Evolutionary conservation across 371 early-diverging fungal genomes (phyloP), one percentile per base, ranked within the genome.

Genomic region (Mucor saturninus): DNA sequence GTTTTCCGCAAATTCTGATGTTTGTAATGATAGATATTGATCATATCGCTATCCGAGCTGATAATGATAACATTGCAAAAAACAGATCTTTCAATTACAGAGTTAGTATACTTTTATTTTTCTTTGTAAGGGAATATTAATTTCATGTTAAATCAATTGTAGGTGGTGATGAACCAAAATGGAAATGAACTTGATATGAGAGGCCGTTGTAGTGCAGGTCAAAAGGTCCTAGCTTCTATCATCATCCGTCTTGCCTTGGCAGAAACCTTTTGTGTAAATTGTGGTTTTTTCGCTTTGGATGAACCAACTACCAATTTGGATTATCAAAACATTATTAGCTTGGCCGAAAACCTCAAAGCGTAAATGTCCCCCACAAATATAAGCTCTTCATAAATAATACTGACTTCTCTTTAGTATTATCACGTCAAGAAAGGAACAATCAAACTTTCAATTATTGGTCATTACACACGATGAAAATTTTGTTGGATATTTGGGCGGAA

Each of bases 401-500:
- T 21, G 15, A 35, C 10, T 14, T 39, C 30, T 57, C 0, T 49
- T 26, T 69, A 91, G 89, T 30, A 89, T 98, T 45, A 91, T 98
- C 58, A 74, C 88, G 64, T 71, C 78, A n/a, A 87, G 96, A 3
- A 80, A 88, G 38, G 74, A 75, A 42, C 96, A 98, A 71, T 69
- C 82, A 54, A 96, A 96, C 75, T 98, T 99, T 69, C 99, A 99
- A 79, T 83, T 99, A 49, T 89, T 99, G 40, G 85, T 99, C 37
- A 99, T 99, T 65, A 99, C 99, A 11, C 99, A 99, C 74, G 99
- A 99, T 78, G 99, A 98, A 72, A 91, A 93, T 31, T 99, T 99
- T 83, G 86, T 99, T 65, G 86, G 91, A 55, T 75, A 89, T 62
- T 63, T 99, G 30, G 93, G 93, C 21, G 81, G 88, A 56, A 75